These are phyloP conservation scores for Trichopus zeylanicus DNA, from an alignment of 116 monocot genomes.

Conservation along the genomic window DNA sequence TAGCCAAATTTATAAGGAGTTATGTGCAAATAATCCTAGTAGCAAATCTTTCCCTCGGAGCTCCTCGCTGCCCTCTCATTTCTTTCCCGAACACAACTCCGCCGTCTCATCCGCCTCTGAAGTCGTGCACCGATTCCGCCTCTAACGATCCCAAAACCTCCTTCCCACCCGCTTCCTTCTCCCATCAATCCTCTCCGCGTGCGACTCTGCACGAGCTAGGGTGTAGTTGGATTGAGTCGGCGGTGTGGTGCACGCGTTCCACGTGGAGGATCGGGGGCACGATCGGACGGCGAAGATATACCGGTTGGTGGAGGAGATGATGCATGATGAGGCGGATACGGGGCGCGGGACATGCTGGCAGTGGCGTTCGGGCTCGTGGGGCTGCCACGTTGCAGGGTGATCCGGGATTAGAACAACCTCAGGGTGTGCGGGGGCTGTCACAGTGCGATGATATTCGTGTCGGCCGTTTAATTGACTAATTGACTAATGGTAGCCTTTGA, in stretches of 20 bases:
- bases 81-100: conserved; percentile 2
- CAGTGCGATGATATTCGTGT: conserved; percentile 35
- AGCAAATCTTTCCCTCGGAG: too few relatives aligned
- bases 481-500: conserved; percentile 56
- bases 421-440: conserved; percentile 76
- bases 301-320: conserved; percentile 25
- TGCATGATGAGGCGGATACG: conserved; percentile 39
- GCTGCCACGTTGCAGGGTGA: conserved; percentile 18
- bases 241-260: conserved; percentile 25
- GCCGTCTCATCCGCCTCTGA: neutral
- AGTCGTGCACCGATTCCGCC: neutral
- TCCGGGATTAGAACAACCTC: conserved; percentile 59
- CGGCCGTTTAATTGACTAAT: conserved; percentile 39
- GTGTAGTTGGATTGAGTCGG: conserved; percentile 51
- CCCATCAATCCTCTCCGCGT: conserved; percentile 17
- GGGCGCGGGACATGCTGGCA: conserved; percentile 42
- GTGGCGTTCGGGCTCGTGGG: conserved; percentile 52
- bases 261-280: conserved; percentile 25
- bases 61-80: neutral
- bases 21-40: too few relatives aligned
- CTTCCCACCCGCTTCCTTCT: conserved; percentile 15
- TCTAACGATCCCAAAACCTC: neutral
- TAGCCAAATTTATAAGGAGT: too few relatives aligned
- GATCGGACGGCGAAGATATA: conserved; percentile 17
- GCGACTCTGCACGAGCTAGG: conserved; percentile 21